Conservation (phyloP, 1,284 basidiomycete genomes). For the Cerrena zonata region DNA sequence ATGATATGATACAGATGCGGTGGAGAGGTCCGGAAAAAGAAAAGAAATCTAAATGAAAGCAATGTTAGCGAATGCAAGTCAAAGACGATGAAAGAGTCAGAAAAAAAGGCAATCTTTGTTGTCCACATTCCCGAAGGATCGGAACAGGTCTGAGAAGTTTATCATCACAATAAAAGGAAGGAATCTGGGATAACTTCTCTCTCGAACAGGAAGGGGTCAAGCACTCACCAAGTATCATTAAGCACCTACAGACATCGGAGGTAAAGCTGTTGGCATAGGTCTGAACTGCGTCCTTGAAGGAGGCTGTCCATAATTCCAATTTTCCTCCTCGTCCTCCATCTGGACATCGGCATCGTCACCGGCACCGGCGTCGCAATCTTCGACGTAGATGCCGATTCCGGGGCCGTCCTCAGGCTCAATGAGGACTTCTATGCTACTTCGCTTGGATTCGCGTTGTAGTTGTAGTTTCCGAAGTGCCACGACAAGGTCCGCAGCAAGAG, state of each 20-base stretch:
- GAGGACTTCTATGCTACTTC: slow-evolving; percentile 45
- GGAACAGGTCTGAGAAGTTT: slow-evolving; percentile 43
- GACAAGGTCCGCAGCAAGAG: slow-evolving; percentile 88
- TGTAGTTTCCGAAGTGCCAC: slow-evolving; percentile 65
- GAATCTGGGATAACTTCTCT: too few species aligned
- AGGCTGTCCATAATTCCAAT: slow-evolving; percentile 61
- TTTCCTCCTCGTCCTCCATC: slow-evolving; percentile 28
- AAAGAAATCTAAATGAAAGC: slow-evolving; percentile 5
- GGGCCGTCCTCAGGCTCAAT: slow-evolving; percentile 60
- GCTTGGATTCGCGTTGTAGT: slow-evolving; percentile 36
- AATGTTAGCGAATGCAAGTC: slow-evolving; percentile 3
- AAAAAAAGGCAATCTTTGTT: slow-evolving; percentile 36
- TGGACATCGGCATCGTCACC: too few species aligned
- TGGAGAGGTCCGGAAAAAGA: neutral
- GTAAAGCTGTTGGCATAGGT: slow-evolving; percentile 47
- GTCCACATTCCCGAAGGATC: slow-evolving; percentile 33
- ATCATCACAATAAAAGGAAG: slow-evolving; percentile 33
- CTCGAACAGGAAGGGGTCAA: too few species aligned
- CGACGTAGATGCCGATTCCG: slow-evolving; percentile 70
- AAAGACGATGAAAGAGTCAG: slow-evolving; percentile 19
- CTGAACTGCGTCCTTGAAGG: slow-evolving; percentile 46
- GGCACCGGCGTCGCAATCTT: slow-evolving; percentile 45
- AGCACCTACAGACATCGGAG: slow-evolving; percentile 21
- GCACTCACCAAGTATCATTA: slow-evolving; percentile 20
- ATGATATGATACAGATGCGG: slow-evolving; percentile 4